Base-by-base conservation (phyloP, 371 early-diverging fungal genomes). In the Capillidium rhysosporum region DNA sequence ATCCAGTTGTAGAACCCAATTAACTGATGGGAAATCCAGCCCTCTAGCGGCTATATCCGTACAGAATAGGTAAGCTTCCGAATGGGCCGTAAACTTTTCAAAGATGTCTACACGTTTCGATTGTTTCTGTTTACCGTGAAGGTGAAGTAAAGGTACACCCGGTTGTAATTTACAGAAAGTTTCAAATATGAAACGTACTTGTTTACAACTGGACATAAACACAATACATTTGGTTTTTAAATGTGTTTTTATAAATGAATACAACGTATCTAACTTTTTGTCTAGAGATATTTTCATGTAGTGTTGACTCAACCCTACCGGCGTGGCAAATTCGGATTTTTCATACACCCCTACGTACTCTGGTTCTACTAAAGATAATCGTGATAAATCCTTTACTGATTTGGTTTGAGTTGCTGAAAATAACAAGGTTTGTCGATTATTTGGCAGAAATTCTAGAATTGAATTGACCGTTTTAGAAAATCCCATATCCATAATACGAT, bases 31-130 rank as follows among this genome's bases (percentile, higher is more conserved):
- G 65, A 99, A 97, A 70, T 99, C 99, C 40, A 99, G 70, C 29
- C 99, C 99, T 62, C 93, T 82, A 5, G 94, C 89, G 18, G 95
- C 96, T 56, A 99, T 79, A 65, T 98, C 98, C 0, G 99, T 99
- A 56, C 88, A 84, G 61, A 97, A 82, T 52, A 97, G 59, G 38
- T 81, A 80, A 12, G 80, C 81, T 28, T 75, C 71, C 51, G 77
- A 77, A 56, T 74, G 80, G 7, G 75, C 64, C 4, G 77, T 82
- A 60, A 90, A 96, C 41, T 82, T 72, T 55, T 86, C 77, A 61
- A 87, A 94, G 39, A 92, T 89, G 58, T 86, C 87, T 0, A 90
- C 75, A 56, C 98, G 79, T 60, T 86, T 86, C 28, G 75, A 75
- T 63, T 95, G 95, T 65, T 91, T 92, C 68, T 95, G 94, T 56